These are phyloP conservation scores for Rhizophora mangle DNA, from an alignment of 345 rosid species.

Conservation along the genomic window DNA sequence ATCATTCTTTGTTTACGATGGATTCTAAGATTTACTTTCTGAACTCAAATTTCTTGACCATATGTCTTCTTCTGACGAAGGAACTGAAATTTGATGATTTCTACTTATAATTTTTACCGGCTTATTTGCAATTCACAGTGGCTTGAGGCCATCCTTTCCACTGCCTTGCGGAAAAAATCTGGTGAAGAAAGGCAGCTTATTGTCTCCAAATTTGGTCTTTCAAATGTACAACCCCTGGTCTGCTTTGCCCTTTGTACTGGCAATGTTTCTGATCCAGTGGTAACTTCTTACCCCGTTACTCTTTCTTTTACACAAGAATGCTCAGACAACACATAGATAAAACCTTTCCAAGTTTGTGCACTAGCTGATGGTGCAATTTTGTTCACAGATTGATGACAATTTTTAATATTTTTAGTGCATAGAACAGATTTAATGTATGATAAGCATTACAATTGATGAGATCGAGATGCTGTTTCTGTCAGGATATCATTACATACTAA, in stretches of 20 bases:
- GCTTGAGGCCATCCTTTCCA: conserved; percentile 77
- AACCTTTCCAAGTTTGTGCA: no score
- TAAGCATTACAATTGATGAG: no score
- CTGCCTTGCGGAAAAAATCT: conserved; percentile 70
- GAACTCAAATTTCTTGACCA: not conserved
- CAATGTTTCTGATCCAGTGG: conserved; percentile 82
- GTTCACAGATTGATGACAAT: not conserved
- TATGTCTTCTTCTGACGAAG: not conserved
- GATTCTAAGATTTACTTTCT: not conserved
- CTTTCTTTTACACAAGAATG: not conserved
- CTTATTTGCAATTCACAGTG: conserved; percentile 46
- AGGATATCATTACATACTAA: no score
- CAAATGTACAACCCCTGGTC: conserved; percentile 50
- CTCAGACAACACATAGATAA: not conserved
- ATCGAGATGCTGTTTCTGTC: no score
- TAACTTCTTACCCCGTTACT: conserved; percentile 27
- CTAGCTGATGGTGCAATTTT: not conserved
- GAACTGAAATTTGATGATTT: conserved; percentile 8
- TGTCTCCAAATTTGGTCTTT: conserved; percentile 56
- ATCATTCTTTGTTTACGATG: no score
- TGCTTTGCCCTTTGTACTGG: conserved; percentile 89
- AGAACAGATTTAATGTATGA: no score
- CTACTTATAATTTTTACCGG: conserved; percentile 8
- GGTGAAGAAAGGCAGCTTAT: conserved; percentile 61
- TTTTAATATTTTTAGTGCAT: not conserved